Base-by-base conservation (phyloP, 139 green algal genomes). In the Limnomonas spitsbergensis region DNA sequence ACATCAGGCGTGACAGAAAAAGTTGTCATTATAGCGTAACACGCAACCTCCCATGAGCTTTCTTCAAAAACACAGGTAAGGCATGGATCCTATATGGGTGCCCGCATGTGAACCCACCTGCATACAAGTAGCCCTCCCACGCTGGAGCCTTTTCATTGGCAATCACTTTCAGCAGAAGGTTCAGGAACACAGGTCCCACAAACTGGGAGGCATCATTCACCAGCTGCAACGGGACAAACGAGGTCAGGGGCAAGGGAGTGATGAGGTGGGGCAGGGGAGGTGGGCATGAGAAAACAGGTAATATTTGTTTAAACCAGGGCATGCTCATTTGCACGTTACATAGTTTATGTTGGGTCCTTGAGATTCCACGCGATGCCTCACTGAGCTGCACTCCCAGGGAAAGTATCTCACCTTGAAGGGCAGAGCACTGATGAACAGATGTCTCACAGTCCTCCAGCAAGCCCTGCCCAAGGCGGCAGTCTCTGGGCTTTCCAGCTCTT, bases 111-210 rank as follows among this genome's bases (percentile, higher is more conserved):
- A 47, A 56, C 29, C 54, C 42, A 2, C 35, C 56, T 0, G 82
- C 82, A 32, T 79, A 77, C 35, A 42, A 1, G 73, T 88, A 88
- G 53, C 80, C 83, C 2, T 78, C 29, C 75, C 34, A 76, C 38
- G 69, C 56, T 35, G 72, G 72, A 27, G 53, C 66, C 14, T 31
- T 61, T 1, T 27, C 1, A 31, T 71, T 56, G 1, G 68, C 72
- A 1, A 90, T 72, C 34, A 89, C 82, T 0, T 74, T 72, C 34
- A 94, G 83, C 71, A 94, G 85, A 20, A 86, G 76, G 76, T 92
- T 91, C 53, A 94, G 69, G 56, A 91, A 90, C 2, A 88, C 40
- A 0, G 90, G 90, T 3, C 83, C 87, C 1, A 89, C 80, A 53
- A 94, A 92, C 73, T 92, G 87, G 1, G 76, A 82, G 2, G 72